Conservation (phyloP, 192 early-diverging fungal species). For the Gamsiella multidivaricata region DNA sequence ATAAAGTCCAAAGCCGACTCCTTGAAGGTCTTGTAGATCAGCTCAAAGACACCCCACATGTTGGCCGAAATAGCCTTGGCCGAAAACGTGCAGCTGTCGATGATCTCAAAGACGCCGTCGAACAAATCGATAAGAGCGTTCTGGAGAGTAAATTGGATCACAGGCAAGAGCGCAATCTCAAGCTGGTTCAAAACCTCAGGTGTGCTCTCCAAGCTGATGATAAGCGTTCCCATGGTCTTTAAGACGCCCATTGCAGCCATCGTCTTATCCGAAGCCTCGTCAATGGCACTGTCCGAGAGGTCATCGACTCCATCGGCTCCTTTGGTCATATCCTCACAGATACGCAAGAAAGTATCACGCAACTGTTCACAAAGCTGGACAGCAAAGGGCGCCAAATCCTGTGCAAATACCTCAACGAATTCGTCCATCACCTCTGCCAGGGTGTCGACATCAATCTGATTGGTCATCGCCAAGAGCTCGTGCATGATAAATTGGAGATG, state of each 20-base stretch:
- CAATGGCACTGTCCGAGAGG: constrained; percentile 67
- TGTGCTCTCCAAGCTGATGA: constrained; percentile 85
- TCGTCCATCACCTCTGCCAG: constrained; percentile 89
- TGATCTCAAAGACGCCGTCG: constrained; percentile 88
- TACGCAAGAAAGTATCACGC: constrained; percentile 87
- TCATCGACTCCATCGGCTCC: constrained; percentile 54
- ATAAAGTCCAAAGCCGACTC: constrained; percentile 87
- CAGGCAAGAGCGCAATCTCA: constrained; percentile 82
- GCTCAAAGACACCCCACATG: constrained; percentile 87
- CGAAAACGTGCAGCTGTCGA: constrained; percentile 89
- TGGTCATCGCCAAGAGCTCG: constrained; percentile 86
- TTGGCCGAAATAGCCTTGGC: constrained; percentile 82
- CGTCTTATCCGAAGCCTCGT: constrained; percentile 84
- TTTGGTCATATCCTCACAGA: constrained; percentile 66
- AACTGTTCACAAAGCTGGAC: constrained; percentile 89
- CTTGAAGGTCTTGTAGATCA: constrained; percentile 84
- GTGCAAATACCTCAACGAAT: constrained; percentile 92
- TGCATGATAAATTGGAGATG: constrained; percentile 55
- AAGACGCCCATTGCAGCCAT: constrained; percentile 91
- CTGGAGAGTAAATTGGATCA: constrained; percentile 82
- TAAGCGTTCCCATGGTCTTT: constrained; percentile 90
- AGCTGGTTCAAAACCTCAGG: constrained; percentile 84
- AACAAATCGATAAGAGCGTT: constrained; percentile 81
- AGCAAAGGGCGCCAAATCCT: constrained; percentile 94
- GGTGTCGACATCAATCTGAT: constrained; percentile 94